Evolutionary conservation across 1,139 yeast species (phyloP), one percentile per base, ranked within the genome.

Genomic region (Pichia inconspicua): DNA sequence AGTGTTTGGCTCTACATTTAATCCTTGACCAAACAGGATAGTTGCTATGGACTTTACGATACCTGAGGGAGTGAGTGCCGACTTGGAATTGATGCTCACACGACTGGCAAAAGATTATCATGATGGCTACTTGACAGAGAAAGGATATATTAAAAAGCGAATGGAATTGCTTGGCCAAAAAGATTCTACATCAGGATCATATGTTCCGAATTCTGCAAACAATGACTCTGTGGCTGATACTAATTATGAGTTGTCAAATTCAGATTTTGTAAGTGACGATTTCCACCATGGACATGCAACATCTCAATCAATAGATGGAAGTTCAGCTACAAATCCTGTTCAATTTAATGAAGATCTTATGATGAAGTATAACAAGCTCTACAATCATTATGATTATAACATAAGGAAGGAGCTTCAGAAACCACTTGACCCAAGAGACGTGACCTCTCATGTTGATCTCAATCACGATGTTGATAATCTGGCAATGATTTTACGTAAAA

Each of bases 41-140:
- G 19, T 19, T 36, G 17, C 15, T 7, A 48, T 71, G 69, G 77
- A 73, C 53, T 66, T 69, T 49, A 61, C 74, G 17, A 65, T 73
- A 32, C 77, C 77, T 10, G 64, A 66, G 25, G 67, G 66, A 30
- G 59, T 67, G 48, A 65, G 72, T 1, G 67, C 65, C 2, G 62
- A 59, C 15, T 53, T 66, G 1, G 68, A 63, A 40, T 64, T 63
- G 42, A 62, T 69, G 55, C 67, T 80, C 14, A 58, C 65, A 22
- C 73, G 70, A 47, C 67, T 80, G 27, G 70, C 69, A 28, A 61
- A 66, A 22, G 87, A 81, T 55, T 76, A 68, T 55, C 65, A 75
- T 55, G 86, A 82, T 42, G 89, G 86, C 1, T 81, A 80, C 50
- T 67, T 83, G 49, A 82, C 89, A 0, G 79, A 74, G 46, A 83